Conservation (phyloP, 2,329 filamentous ascomycete species). For the Bimuria novae-zelandiae region DNA sequence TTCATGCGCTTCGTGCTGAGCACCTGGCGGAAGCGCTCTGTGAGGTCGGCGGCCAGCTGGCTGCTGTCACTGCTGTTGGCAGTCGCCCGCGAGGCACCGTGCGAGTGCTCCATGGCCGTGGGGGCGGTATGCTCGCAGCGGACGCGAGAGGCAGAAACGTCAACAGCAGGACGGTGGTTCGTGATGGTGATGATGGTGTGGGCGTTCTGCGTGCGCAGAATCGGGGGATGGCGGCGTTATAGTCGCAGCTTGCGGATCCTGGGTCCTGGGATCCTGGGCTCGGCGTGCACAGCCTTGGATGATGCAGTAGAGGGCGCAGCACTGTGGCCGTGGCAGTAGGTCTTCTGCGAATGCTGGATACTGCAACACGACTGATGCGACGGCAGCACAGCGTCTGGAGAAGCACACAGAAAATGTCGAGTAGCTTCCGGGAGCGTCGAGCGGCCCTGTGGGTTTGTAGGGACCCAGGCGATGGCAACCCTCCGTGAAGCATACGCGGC, state of each 20-base stretch:
- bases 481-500: not conserved
- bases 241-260: slow-evolving; percentile 16
- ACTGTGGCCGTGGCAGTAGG: slow-evolving; percentile 4
- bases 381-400: slow-evolving; percentile 1
- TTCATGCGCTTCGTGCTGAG: slow-evolving; percentile 86
- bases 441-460: not conserved
- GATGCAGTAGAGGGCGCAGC: slow-evolving; percentile 19
- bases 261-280: not conserved
- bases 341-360: not conserved
- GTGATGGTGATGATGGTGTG: slow-evolving; percentile 11
- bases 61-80: slow-evolving; percentile 33
- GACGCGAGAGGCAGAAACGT: slow-evolving; percentile 7
- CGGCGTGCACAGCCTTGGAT: slow-evolving; percentile 21
- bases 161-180: not conserved
- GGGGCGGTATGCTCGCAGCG: slow-evolving; percentile 23
- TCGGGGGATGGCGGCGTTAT: slow-evolving; percentile 8
- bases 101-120: slow-evolving; percentile 41
- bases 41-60: slow-evolving; percentile 70
- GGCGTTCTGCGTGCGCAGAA: slow-evolving; percentile 14
- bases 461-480: not conserved
- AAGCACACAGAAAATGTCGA: not conserved
- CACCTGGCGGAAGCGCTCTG: slow-evolving; percentile 82
- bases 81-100: slow-evolving; percentile 35
- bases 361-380: slow-evolving; percentile 5
- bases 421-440: too few species aligned